Percentiles rank a stretch among this genome's conserved stretches.
These are phyloP conservation scores for Schizopora paradoxa DNA, from an alignment of 1,284 basidiomycete genomes.

Conservation along the genomic window DNA sequence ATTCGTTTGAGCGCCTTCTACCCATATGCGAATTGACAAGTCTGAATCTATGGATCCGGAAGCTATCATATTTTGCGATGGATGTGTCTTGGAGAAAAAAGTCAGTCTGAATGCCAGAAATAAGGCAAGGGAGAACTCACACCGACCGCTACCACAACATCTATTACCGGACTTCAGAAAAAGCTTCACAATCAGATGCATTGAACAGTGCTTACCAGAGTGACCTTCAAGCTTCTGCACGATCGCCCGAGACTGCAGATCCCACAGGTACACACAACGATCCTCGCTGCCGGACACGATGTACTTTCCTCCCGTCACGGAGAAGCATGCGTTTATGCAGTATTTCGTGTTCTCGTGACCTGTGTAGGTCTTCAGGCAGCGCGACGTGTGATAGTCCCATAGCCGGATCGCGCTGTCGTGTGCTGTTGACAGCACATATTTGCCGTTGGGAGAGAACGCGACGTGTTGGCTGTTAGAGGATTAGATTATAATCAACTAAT, in stretches of 20 bases:
- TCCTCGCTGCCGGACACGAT: constrained; percentile 92
- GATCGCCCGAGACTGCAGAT: constrained; percentile 81
- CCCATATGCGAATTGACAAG: constrained; percentile 74
- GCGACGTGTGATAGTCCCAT: constrained; percentile 92
- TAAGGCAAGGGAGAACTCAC: constrained; percentile 33
- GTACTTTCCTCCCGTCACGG: constrained; percentile 80
- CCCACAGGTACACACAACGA: constrained; percentile 86
- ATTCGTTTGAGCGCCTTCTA: too few species aligned
- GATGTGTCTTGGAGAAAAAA: constrained; percentile 56
- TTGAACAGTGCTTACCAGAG: constrained; percentile 41
- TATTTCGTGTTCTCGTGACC: constrained; percentile 79
- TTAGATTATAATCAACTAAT: constrained; percentile 11
- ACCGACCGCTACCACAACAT: constrained; percentile 71
- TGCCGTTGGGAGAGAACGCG: constrained; percentile 90
- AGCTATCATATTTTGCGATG: constrained; percentile 77
- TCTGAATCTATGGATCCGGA: constrained; percentile 81
- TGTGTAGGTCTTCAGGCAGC: constrained; percentile 87
- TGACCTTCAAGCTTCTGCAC: constrained; percentile 78
- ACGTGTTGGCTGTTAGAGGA: constrained; percentile 63
- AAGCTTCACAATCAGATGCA: constrained; percentile 6
- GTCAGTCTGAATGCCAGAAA: not conserved
- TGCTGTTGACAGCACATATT: constrained; percentile 87
- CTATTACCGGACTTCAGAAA: constrained; percentile 29
- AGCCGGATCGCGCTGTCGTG: constrained; percentile 88
- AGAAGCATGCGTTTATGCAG: constrained; percentile 75